Evolutionary conservation across 2,329 filamentous ascomycete species (phyloP).

Genomic region (Colletotrichum sp.): DNA sequence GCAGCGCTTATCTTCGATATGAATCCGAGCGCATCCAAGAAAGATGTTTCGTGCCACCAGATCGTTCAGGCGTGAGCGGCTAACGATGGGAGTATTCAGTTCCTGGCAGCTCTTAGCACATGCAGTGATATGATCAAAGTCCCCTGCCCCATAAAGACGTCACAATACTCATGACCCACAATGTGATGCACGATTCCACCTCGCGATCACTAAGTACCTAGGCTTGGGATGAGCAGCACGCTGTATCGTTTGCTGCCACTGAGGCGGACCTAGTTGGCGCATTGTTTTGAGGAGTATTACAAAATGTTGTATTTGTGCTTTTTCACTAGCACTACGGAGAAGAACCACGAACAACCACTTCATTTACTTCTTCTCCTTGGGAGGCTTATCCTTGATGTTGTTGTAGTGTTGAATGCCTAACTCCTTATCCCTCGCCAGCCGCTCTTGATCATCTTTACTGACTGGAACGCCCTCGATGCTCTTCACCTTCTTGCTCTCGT

Average conservation of each 20-base stretch:
- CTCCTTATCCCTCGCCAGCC: constrained; percentile 56
- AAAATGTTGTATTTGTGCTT: neutral
- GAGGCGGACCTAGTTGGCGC: neutral
- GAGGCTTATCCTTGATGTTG: constrained; percentile 56
- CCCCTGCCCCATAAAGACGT: neutral
- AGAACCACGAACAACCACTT: neutral
- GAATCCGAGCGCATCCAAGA: neutral
- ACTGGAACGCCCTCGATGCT: constrained; percentile 71
- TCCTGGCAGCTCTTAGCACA: neutral
- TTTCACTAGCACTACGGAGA: neutral
- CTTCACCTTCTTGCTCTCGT: constrained; percentile 76
- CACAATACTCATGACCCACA: neutral
- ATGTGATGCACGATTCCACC: neutral
- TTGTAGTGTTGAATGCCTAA: constrained; percentile 63
- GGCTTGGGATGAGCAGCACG: neutral
- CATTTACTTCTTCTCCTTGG: constrained; percentile 43
- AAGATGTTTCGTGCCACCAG: neutral
- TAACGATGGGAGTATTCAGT: neutral
- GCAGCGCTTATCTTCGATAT: neutral
- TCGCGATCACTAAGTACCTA: neutral
- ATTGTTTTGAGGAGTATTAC: neutral
- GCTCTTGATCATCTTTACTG: constrained; percentile 57
- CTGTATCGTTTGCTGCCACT: neutral
- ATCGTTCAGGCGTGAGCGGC: neutral
- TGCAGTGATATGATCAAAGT: neutral